Percentiles rank a stretch among this genome's conserved stretches.
These are phyloP conservation scores for Phialophora verrucosa DNA, from an alignment of 2,329 filamentous ascomycete genomes.

Conservation along the genomic window DNA sequence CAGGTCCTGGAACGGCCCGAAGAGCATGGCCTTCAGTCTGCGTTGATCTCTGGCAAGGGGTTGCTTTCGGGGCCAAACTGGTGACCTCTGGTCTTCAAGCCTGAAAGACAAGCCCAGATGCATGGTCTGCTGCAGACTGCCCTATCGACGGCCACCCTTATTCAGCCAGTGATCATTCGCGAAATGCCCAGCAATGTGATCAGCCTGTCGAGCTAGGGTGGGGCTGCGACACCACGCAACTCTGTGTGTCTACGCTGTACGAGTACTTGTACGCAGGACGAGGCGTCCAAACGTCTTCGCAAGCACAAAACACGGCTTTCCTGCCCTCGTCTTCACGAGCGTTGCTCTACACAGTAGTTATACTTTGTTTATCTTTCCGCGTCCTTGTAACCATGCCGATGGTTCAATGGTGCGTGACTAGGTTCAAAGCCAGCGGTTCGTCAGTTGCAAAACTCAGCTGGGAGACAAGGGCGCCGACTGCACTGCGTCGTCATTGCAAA, in stretches of 20 bases:
- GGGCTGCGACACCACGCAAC: too few species aligned
- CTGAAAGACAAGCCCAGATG: background rate
- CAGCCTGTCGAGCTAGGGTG: background rate
- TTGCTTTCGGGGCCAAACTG: background rate
- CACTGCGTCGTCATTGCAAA: background rate
- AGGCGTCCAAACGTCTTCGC: background rate
- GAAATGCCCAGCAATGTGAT: background rate
- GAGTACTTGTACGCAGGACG: background rate
- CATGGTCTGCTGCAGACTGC: background rate
- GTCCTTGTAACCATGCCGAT: background rate
- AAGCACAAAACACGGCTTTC: background rate
- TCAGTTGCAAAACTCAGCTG: background rate
- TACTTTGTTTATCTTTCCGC: background rate
- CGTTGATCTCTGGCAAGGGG: conserved; percentile 8
- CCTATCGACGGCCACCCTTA: background rate
- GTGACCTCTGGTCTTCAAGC: background rate
- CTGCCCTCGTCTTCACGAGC: background rate
- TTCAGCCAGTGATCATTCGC: background rate
- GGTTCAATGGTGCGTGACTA: background rate
- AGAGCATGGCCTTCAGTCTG: background rate
- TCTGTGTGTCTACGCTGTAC: too few species aligned
- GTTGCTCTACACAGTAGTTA: background rate
- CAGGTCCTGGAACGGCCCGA: conserved; percentile 16
- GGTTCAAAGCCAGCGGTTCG: background rate
- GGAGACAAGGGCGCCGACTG: background rate